phyloP scores from a whole-genome alignment of 2,329 filamentous ascomycete genomes.

The Hypoxylon sp. region DNA sequence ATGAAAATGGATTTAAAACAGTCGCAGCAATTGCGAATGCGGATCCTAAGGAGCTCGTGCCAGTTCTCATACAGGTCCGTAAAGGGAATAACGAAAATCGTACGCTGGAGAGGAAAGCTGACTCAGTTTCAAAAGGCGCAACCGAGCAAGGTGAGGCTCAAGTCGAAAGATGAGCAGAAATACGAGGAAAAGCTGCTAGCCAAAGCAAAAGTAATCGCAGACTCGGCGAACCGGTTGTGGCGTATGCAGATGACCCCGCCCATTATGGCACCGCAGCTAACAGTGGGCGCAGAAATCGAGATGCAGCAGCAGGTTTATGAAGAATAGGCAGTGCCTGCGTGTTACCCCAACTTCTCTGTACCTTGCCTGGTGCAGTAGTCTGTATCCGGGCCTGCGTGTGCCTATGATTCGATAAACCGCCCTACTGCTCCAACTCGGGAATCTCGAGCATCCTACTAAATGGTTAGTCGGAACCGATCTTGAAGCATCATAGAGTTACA shows the following conservation, averaged over 20 bases:
- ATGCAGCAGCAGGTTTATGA: conserved; percentile 65
- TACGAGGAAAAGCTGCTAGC: conserved; percentile 73
- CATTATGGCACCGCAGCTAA: conserved; percentile 36
- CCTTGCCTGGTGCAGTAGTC: conserved; percentile 13
- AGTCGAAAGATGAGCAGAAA: conserved; percentile 68
- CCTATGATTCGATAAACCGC: conserved; percentile 11
- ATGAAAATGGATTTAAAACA: conserved; percentile 81
- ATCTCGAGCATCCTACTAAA: conserved; percentile 12
- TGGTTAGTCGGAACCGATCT: conserved; percentile 3
- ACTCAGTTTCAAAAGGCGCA: conserved; percentile 66
- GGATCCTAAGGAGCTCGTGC: conserved; percentile 74
- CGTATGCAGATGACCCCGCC: conserved; percentile 59
- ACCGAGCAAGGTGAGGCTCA: conserved; percentile 72
- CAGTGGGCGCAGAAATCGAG: conserved; percentile 58
- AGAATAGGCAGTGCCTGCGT: conserved; percentile 49
- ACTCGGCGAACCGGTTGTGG: conserved; percentile 78
- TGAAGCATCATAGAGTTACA: conserved; percentile 4
- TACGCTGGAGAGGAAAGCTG: conserved; percentile 30
- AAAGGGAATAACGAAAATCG: conserved; percentile 9
- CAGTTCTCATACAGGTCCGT: conserved; percentile 77
- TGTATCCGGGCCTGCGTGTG: conserved; percentile 6
- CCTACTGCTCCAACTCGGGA: conserved; percentile 3
- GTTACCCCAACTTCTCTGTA: conserved; percentile 29
- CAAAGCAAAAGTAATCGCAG: conserved; percentile 77
- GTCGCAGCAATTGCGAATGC: conserved; percentile 77